Conservation (phyloP, 228 moss, liverwort and hornwort genomes). For the Sphagnum magellanicum region DNA sequence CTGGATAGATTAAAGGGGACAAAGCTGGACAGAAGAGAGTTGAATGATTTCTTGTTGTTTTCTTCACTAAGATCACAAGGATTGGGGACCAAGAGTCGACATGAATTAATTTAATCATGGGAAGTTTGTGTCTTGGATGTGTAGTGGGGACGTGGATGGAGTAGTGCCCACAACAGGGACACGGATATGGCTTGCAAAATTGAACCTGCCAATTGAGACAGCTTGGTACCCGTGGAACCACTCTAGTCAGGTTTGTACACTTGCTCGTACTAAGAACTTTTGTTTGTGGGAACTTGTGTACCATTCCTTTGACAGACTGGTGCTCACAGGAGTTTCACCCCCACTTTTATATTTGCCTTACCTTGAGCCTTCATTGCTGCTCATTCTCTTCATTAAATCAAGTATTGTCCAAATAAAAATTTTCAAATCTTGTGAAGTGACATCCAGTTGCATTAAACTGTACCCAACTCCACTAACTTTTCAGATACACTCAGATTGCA, state of each 20-base stretch:
- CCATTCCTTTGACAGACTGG: background rate
- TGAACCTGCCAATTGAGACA: slow-evolving; percentile 42
- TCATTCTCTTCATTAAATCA: background rate
- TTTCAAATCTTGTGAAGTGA: background rate
- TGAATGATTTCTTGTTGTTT: no score
- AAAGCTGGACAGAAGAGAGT: no score
- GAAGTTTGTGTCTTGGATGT: background rate
- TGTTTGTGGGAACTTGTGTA: background rate
- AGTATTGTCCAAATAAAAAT: background rate
- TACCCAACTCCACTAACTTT: no score
- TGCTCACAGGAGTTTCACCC: background rate
- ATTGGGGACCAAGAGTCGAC: no score
- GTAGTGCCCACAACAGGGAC: slow-evolving; percentile 52
- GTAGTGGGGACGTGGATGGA: slow-evolving; percentile 63
- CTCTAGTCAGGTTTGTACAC: slow-evolving; percentile 46
- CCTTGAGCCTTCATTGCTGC: background rate
- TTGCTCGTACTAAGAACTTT: background rate
- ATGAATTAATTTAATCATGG: background rate
- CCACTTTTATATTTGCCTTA: background rate
- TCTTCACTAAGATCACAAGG: no score
- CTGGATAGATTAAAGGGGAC: background rate
- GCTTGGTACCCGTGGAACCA: slow-evolving; percentile 71
- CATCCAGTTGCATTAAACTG: no score
- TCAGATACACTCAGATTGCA: no score
- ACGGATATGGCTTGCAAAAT: slow-evolving; percentile 36